A percentile compares a stretch with the other conserved stretches of the same genome.
Conservation (phyloP, 768 basidiomycete species). For the Serendipita vermifera region DNA sequence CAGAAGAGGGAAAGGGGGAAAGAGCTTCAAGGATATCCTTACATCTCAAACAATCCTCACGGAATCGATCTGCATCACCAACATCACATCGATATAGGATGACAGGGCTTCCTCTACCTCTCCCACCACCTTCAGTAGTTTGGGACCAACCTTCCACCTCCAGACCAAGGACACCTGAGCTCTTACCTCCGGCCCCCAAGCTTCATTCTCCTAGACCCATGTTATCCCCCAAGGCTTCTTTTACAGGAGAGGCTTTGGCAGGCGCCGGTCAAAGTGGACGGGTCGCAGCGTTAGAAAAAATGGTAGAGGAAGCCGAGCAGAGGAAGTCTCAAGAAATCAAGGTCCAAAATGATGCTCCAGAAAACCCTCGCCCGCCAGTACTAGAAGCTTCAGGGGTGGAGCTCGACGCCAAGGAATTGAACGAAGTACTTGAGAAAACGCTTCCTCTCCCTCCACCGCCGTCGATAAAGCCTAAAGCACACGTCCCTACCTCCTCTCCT, state of each 20-base stretch:
- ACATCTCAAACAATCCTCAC: slow-evolving; percentile 43
- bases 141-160: background rate
- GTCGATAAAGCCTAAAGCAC: background rate
- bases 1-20: slow-evolving; percentile 49
- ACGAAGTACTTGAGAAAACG: background rate
- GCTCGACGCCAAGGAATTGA: background rate
- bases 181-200: background rate
- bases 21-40: slow-evolving; percentile 45
- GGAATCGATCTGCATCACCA: slow-evolving; percentile 51
- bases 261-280: slow-evolving; percentile 10
- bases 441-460: background rate
- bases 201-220: slow-evolving; percentile 56
- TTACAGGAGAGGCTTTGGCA: slow-evolving; percentile 28
- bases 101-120: background rate
- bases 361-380: background rate
- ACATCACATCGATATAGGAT: slow-evolving; percentile 36
- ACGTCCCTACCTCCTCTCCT: background rate
- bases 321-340: background rate
- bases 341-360: background rate
- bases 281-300: slow-evolving; percentile 39
- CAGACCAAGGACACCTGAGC: background rate
- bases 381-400: background rate
- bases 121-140: background rate
- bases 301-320: slow-evolving; percentile 46
- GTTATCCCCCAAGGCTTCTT: slow-evolving; percentile 51